Base-by-base conservation (phyloP, 139 green algal species). In the Medakamo hakoo region DNA sequence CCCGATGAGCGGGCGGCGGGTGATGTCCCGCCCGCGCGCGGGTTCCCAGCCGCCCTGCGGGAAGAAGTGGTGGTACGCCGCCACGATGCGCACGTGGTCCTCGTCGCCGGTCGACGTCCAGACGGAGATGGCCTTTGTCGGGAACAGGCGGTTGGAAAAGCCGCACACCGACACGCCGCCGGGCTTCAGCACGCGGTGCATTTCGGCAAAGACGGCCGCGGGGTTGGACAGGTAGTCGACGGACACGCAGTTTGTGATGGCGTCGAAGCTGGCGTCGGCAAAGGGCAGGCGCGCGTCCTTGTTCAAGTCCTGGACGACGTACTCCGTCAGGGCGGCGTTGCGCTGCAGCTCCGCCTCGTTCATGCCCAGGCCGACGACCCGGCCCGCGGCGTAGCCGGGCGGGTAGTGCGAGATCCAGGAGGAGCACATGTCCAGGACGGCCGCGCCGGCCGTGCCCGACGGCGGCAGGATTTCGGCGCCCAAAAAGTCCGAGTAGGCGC, bases 221-320 rank as follows among this genome's bases (percentile, higher is more conserved):
- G 88, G 86, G 63, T 91, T 77, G 74, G 92, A 79, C 48, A 90
- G 55, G 75, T 93, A 94, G 70, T 94, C 82, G 62, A 94, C 71
- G 49, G 31, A 69, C 3, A 78, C 68, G 14, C 28, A 25, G n/a
- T 65, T 78, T 20, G 89, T 52, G 30, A 94, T 86, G 1, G 85
- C 87, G 59, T 95, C 88, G 21, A 91, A 78, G 32, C 57, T 77
- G 22, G 71, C 9, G 67, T 90, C 79, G 0, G 66, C 67, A 14
- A 78, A 14, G 28, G 78, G 79, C 79, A 87, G 92, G 2, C 72
- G 30, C 2, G 84, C 87, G 2, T 88, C 74, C 27, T 66, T 58
- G 62, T 91, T 92, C 3, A 93, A 69, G 70, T 92, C 67, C 9
- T 85, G 68, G 3, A 95, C 75, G 58, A 91, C 88, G 72, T 83